Base-by-base conservation (phyloP, 2,329 filamentous ascomycete species). In the Dendrostoma leiphaemia region DNA sequence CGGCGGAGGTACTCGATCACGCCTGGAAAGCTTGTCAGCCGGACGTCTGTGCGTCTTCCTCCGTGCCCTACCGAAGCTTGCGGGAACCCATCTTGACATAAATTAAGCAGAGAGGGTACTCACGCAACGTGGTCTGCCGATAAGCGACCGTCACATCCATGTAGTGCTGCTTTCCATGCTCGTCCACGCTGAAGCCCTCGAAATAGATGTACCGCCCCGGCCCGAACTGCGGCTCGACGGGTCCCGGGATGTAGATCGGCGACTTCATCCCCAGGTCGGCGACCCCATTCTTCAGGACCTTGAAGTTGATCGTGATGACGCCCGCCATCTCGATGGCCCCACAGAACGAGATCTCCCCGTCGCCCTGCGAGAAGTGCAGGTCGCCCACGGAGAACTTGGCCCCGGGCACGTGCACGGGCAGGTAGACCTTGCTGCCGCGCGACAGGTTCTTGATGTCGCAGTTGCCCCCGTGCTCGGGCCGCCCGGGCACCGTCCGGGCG, bases 281-380 rank as follows among this genome's bases (percentile, higher is more conserved):
- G 65, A 95, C 80, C 19, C 91, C 92, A 60, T 84, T 80, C 69
- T 94, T 95, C 77, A 96, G 85, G 15, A 96, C 88, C 47, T 83
- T 85, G 76, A 96, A 92, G 64, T 94, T 96, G 70, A 96, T 82
- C 3, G 91, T 96, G 62, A 96, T 96, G 40, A 90, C 77, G 4
- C 91, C 91, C 0, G 91, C 90, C 89, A 97, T 97, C 70, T 97
- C 92, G 63, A 96, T 97, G 6, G 91, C 92, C 19, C 88, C 88
- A 60, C 88, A 91, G 67, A 91, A 97, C 3, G 85, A 90, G 56
- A 96, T 95, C 68, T 96, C 91, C 6, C 91, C 91, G 65, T 96
- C 91, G 8, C 91, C 91, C 71, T 95, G 89, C 4, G 84, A 86
- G 70, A 94, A 95, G 70, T 95, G 91, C 32, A 96, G 72, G 67